A percentile compares a stretch with the other conserved stretches of the same genome.
These are phyloP conservation scores for Pythium biforme DNA, from an alignment of 352 stramenopile species.

Conservation along the genomic window DNA sequence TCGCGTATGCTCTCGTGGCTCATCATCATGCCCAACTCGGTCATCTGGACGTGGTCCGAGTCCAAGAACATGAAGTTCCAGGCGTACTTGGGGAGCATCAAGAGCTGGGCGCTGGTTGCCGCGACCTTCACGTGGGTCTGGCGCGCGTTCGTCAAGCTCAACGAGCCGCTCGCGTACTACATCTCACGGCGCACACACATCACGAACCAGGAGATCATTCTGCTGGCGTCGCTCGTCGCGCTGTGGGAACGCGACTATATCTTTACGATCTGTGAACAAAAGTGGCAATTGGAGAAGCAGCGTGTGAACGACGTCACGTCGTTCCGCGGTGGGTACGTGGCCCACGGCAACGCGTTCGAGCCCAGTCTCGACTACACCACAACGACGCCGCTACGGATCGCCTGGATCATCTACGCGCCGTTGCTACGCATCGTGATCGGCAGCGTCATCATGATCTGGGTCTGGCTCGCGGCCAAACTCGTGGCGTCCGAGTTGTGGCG, in stretches of 20 bases:
- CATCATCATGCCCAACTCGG: conserved; percentile 49
- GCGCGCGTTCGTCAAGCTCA: conserved; percentile 14
- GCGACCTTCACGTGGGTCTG: conserved; percentile 20
- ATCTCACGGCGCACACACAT: conserved; percentile 16
- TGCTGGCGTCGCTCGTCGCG: conserved; percentile 11
- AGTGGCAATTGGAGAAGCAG: conserved; percentile 22
- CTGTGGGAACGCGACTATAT: conserved; percentile 5
- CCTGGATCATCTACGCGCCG: conserved; percentile 36
- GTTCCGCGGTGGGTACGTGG: conserved; percentile 19
- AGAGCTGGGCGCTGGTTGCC: conserved; percentile 22
- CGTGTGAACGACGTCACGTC: conserved; percentile 15
- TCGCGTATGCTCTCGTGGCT: conserved; percentile 52
- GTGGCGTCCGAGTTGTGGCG: not conserved
- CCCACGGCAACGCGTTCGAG: conserved; percentile 20
- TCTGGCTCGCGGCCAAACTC: conserved; percentile 10
- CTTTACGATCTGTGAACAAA: conserved; percentile 20
- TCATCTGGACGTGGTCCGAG: conserved; percentile 39
- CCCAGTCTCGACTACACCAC: conserved; percentile 27
- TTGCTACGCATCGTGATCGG: conserved; percentile 17
- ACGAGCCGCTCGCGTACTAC: conserved; percentile 20
- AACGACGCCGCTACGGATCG: conserved; percentile 6
- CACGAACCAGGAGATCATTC: conserved; percentile 19
- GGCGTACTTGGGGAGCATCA: conserved; percentile 34
- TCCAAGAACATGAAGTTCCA: conserved; percentile 35
- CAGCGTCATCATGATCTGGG: not conserved